phyloP scores from a whole-genome alignment of 2,329 filamentous ascomycete genomes.

The Camillea tinctor region DNA sequence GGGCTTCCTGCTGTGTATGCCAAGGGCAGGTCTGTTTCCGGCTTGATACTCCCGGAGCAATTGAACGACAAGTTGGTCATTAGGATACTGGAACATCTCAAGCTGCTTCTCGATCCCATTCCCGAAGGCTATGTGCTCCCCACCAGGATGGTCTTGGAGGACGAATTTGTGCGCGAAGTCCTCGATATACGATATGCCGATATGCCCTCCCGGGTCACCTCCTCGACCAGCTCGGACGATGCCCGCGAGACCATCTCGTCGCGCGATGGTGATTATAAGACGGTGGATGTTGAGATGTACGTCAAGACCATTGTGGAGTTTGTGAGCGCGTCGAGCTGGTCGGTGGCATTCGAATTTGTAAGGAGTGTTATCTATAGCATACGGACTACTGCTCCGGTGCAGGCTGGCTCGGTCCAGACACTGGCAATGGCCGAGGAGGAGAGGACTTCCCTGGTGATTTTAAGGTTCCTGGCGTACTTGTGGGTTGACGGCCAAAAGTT shows the following conservation, averaged over 20 bases:
- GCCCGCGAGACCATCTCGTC: slow-evolving; percentile 33
- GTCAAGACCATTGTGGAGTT: slow-evolving; percentile 61
- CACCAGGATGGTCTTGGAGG: slow-evolving; percentile 56
- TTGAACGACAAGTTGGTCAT: slow-evolving; percentile 52
- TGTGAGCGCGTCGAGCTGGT: slow-evolving; percentile 64
- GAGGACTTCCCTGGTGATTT: slow-evolving; percentile 48
- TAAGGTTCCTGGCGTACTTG: slow-evolving; percentile 61
- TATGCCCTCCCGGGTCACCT: slow-evolving; percentile 22
- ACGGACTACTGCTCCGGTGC: slow-evolving; percentile 42
- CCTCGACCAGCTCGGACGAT: slow-evolving; percentile 37
- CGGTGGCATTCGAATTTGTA: slow-evolving; percentile 57
- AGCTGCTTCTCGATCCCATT: slow-evolving; percentile 56
- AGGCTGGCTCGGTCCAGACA: slow-evolving; percentile 39
- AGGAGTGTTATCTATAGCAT: slow-evolving; percentile 51
- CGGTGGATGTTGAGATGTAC: slow-evolving; percentile 51
- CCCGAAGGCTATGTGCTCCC: slow-evolving; percentile 57
- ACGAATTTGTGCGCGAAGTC: slow-evolving; percentile 41
- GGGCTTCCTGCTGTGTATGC: slow-evolving; percentile 8
- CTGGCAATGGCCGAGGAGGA: slow-evolving; percentile 48
- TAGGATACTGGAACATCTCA: slow-evolving; percentile 56
- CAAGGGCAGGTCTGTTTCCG: slow-evolving; percentile 2
- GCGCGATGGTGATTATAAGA: slow-evolving; percentile 33
- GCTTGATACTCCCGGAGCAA: slow-evolving; percentile 32
- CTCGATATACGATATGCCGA: slow-evolving; percentile 31
- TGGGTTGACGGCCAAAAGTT: slow-evolving; percentile 65